A percentile compares a stretch with the other conserved stretches of the same genome.
Conservation (phyloP, 306 rosid genomes). For the Argentina anserina region DNA sequence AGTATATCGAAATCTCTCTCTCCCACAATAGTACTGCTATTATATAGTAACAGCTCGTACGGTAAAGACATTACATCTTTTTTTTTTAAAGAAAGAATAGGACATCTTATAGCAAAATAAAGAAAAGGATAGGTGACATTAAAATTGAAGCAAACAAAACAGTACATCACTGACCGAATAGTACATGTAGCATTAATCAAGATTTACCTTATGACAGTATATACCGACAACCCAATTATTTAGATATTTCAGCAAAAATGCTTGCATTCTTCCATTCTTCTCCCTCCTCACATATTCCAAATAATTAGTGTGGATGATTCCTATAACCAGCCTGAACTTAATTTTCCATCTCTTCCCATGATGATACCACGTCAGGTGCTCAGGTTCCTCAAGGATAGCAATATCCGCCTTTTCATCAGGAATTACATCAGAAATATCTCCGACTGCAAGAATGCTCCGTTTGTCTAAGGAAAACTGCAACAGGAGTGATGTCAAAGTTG, state of each 20-base stretch:
- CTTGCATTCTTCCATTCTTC: slow-evolving; percentile 71
- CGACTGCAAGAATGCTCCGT: slow-evolving; percentile 90
- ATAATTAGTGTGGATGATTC: slow-evolving; percentile 93
- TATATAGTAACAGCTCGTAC: not conserved
- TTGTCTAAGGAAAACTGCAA: slow-evolving; percentile 76
- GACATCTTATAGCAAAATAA: not conserved
- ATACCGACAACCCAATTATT: slow-evolving; percentile 89
- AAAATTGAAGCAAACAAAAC: not conserved
- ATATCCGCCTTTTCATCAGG: slow-evolving; percentile 79
- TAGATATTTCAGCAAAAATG: slow-evolving; percentile 61
- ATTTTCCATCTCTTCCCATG: slow-evolving; percentile 97
- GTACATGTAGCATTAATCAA: not conserved
- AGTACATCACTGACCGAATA: not conserved
- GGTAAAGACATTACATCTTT: not conserved
- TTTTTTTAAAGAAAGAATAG: no score
- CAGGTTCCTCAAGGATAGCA: slow-evolving; percentile 98
- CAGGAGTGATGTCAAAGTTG: slow-evolving; percentile 22
- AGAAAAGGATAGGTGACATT: not conserved
- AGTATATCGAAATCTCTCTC: not conserved
- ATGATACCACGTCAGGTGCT: slow-evolving; percentile 95
- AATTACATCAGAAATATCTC: slow-evolving; percentile 87
- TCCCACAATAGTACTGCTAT: not conserved
- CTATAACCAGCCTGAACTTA: slow-evolving; percentile 71
- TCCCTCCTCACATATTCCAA: slow-evolving; percentile 96
- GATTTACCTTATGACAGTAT: slow-evolving; percentile 86